Evolutionary conservation across 768 basidiomycete genomes (phyloP).

Genomic region (Epithele typhae): DNA sequence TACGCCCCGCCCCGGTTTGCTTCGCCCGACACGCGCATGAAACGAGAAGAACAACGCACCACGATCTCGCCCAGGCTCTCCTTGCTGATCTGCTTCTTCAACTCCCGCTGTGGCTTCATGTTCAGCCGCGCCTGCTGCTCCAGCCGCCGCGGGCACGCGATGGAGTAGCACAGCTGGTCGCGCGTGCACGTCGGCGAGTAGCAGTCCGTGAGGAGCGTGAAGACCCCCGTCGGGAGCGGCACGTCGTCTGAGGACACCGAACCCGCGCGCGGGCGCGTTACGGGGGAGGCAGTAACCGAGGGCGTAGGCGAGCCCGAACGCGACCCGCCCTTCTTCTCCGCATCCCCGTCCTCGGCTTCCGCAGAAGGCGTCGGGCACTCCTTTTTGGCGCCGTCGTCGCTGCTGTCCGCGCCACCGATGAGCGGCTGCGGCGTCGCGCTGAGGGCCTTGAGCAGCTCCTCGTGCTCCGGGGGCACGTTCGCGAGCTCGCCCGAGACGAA

Average conservation of each 20-base stretch:
- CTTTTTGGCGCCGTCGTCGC: slow-evolving; percentile 20
- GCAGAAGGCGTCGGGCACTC: slow-evolving; percentile 27
- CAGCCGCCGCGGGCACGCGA: slow-evolving; percentile 88
- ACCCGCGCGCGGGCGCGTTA: slow-evolving; percentile 34
- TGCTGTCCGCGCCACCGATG: slow-evolving; percentile 18
- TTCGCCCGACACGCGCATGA: background rate
- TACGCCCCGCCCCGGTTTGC: background rate
- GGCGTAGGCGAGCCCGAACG: slow-evolving; percentile 20
- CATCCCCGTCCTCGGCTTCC: slow-evolving; percentile 17
- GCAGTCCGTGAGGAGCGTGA: slow-evolving; percentile 94
- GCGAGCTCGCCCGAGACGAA: slow-evolving; percentile 76
- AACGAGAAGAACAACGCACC: slow-evolving; percentile 36
- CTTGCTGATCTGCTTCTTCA: slow-evolving; percentile 77
- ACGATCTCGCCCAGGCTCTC: slow-evolving; percentile 80
- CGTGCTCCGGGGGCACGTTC: slow-evolving; percentile 33
- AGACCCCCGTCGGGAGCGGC: slow-evolving; percentile 86
- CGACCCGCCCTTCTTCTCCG: slow-evolving; percentile 16
- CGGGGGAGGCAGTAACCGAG: slow-evolving; percentile 19
- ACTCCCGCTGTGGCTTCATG: slow-evolving; percentile 88
- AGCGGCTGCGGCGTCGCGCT: slow-evolving; percentile 16
- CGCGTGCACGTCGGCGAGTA: slow-evolving; percentile 96
- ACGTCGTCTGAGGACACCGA: slow-evolving; percentile 53
- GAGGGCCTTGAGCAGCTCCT: slow-evolving; percentile 22
- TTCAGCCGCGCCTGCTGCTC: slow-evolving; percentile 94
- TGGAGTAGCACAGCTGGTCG: slow-evolving; percentile 94